phyloP scores from a whole-genome alignment of 2,329 filamentous ascomycete genomes.

The Aspergillus sp. region DNA sequence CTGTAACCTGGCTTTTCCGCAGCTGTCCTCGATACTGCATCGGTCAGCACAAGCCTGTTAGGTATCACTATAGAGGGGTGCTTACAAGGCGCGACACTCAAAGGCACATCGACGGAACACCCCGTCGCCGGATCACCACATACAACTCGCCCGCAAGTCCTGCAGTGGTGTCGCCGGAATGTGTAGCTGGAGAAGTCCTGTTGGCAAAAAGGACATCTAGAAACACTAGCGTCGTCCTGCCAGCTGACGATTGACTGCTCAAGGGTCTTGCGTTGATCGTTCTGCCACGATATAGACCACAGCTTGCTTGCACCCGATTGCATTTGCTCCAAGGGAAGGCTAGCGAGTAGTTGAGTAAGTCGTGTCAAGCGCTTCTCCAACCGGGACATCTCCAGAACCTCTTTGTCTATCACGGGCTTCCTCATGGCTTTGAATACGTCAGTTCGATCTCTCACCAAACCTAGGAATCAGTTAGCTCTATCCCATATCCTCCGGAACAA shows the following conservation, averaged over 20 bases:
- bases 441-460: constrained; percentile 63
- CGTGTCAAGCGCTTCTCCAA: constrained; percentile 88
- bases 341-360: constrained; percentile 73
- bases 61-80: constrained; percentile 6
- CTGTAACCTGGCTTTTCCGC: constrained; percentile 38
- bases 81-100: constrained; percentile 64
- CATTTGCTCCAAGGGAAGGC: constrained; percentile 59
- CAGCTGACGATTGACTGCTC: constrained; percentile 91
- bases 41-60: constrained; percentile 10
- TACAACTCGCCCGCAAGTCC: constrained; percentile 85
- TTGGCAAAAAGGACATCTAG: constrained; percentile 84
- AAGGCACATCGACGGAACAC: constrained; percentile 75
- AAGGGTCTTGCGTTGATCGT: constrained; percentile 66
- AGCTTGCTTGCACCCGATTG: constrained; percentile 42
- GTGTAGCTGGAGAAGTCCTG: constrained; percentile 93
- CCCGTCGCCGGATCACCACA: constrained; percentile 78
- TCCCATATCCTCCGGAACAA: background rate
- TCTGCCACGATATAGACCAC: constrained; percentile 55
- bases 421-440: constrained; percentile 62
- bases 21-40: constrained; percentile 27
- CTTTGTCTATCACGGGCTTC: constrained; percentile 70
- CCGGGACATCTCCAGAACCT: constrained; percentile 77
- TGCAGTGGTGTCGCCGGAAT: constrained; percentile 87
- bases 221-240: constrained; percentile 80
- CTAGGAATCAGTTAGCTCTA: constrained; percentile 20